Evolutionary conservation across 352 stramenopile genomes (phyloP).

Genomic region (Phytophthora fragariae): DNA sequence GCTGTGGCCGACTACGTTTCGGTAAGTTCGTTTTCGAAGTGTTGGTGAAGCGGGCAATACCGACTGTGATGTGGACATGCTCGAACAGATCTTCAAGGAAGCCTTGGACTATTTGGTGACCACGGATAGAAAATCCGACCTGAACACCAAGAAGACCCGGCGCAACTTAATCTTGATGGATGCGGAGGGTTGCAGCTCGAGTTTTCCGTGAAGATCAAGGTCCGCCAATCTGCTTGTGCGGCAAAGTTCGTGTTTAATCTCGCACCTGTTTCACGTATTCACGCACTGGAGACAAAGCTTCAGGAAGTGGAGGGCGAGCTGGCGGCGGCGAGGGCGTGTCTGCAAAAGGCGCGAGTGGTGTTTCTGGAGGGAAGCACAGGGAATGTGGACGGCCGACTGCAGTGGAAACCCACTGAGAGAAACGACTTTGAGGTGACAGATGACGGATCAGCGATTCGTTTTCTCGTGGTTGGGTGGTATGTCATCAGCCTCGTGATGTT

Average conservation of each 20-base stretch:
- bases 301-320: not conserved
- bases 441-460: not conserved
- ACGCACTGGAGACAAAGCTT: not conserved
- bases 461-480: not conserved
- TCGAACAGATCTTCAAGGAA: not conserved
- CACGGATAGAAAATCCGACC: too few relatives aligned
- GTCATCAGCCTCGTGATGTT: not conserved
- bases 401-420: not conserved
- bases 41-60: not conserved
- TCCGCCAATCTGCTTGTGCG: not conserved
- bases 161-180: too few relatives aligned
- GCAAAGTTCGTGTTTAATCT: not conserved
- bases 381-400: not conserved
- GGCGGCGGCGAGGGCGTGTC: not conserved
- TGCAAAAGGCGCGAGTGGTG: not conserved
- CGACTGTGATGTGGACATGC: too few relatives aligned
- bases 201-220: not conserved
- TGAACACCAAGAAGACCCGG: too few relatives aligned
- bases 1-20: not conserved
- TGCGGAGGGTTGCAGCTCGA: not conserved
- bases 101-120: not conserved
- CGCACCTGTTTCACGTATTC: not conserved
- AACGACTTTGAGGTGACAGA: not conserved
- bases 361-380: not conserved
- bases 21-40: not conserved